Evolutionary conservation across 2,329 filamentous ascomycete genomes (phyloP), one percentile per base, ranked within the genome.

Genomic region (Dothideomycetes sp.): DNA sequence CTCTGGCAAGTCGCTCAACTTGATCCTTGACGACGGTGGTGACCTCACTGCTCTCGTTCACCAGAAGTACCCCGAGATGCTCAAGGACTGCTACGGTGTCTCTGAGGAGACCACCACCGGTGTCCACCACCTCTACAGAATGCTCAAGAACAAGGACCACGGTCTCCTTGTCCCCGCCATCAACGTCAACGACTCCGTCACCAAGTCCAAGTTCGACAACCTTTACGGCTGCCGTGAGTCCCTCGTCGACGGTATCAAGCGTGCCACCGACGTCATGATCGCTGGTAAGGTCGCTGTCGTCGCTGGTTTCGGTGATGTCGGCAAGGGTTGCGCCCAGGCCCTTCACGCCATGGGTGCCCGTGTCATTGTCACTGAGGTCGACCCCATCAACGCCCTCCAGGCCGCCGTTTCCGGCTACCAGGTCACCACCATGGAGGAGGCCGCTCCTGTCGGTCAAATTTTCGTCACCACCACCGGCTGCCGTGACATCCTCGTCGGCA

Each of bases 151-250:
- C 61, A 77, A 78, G 65, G 76, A 79, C 68, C 53, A 63, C 51
- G 63, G 64, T 45, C 86, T 96, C 52, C 82, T 94, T 49, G 84
- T 94, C 53, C 91, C 91, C 54, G 77, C 89, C 69, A 86, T 96
- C 81, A 98, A 98, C 70, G 89, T 98, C 77, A 96, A 98, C 75
- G 89, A 98, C 80, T 88, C 84, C 46, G 89, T 98, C 64, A 98
- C 91, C 70, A 98, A 96, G 82, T 94, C 87, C 72, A 98, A 98
- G 80, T 98, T 98, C 67, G 91, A 96, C 80, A 98, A 98, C 82
- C 74, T 96, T 53, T 98, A 96, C 79, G 89, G 91, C 63, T 96
- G 91, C 86, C 82, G 87, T 65, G 91, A 96, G 76, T 95, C 89
- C 51, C 83, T 98, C 58, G 81, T 98, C 61, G 91, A 98, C 68